These are phyloP conservation scores for Penicillium arizonense DNA, from an alignment of 495 filamentous ascomycete species.

Conservation along the genomic window DNA sequence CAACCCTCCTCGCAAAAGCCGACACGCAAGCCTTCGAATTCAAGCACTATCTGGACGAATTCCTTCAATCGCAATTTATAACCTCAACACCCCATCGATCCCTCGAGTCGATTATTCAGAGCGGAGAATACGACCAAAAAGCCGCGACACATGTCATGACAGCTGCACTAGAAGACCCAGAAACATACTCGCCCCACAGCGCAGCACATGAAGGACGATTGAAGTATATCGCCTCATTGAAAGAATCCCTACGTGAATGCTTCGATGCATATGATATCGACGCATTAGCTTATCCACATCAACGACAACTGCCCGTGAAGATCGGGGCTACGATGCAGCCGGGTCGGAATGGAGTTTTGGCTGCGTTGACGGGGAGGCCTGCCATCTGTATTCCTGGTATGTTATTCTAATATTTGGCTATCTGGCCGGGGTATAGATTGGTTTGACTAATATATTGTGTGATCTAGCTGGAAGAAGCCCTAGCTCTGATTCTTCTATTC, in stretches of 20 bases:
- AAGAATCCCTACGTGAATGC: slow-evolving; percentile 39
- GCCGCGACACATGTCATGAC: slow-evolving; percentile 47
- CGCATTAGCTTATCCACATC: slow-evolving; percentile 64
- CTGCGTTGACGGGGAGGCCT: slow-evolving; percentile 61
- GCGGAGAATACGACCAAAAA: slow-evolving; percentile 47
- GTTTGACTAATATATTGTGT: not conserved
- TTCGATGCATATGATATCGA: slow-evolving; percentile 51
- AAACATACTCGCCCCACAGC: slow-evolving; percentile 41
- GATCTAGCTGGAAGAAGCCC: slow-evolving; percentile 42
- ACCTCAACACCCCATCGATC: slow-evolving; percentile 27
- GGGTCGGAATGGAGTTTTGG: slow-evolving; percentile 63
- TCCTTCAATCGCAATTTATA: slow-evolving; percentile 24
- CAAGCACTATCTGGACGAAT: slow-evolving; percentile 49
- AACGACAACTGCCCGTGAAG: slow-evolving; percentile 60
- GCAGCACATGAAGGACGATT: slow-evolving; percentile 41
- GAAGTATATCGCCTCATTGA: slow-evolving; percentile 46
- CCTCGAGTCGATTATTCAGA: slow-evolving; percentile 55
- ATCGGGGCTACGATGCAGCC: slow-evolving; percentile 53
- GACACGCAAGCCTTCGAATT: slow-evolving; percentile 63
- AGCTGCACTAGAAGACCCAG: slow-evolving; percentile 9
- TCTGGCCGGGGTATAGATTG: not conserved
- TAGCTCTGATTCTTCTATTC: slow-evolving; percentile 41
- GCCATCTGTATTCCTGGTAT: slow-evolving; percentile 58
- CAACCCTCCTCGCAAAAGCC: slow-evolving; percentile 36
- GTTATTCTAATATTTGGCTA: not conserved